phyloP scores from a whole-genome alignment of 2,329 filamentous ascomycete genomes.

The Ceratocystis destructans region DNA sequence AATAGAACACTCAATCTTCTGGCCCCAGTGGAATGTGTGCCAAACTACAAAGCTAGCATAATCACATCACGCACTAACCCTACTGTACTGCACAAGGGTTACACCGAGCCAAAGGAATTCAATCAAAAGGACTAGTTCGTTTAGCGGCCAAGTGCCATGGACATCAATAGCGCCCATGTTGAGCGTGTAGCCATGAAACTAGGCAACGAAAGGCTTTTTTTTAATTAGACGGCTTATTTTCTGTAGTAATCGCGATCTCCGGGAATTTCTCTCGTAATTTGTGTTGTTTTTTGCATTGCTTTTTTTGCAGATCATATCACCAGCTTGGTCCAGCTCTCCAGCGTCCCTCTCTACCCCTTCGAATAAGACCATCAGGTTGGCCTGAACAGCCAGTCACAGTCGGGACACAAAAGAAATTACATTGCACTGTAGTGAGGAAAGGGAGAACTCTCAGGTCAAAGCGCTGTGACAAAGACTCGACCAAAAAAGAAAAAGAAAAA shows the following conservation, averaged over 20 bases:
- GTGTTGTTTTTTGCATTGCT: not conserved
- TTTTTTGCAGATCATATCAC: not conserved
- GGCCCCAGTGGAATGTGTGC: not conserved
- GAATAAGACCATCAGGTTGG: not conserved
- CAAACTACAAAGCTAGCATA: not conserved
- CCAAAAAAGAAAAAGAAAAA: not conserved
- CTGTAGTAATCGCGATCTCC: not conserved
- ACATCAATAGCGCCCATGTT: not conserved
- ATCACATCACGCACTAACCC: not conserved
- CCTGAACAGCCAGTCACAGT: not conserved
- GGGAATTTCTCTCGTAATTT: not conserved
- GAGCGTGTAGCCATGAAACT: not conserved
- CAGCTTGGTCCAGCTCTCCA: not conserved
- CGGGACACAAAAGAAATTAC: conserved; percentile 1
- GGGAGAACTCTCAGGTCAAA: not conserved
- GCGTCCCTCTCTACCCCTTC: not conserved
- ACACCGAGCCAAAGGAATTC: not conserved
- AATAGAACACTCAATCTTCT: not conserved
- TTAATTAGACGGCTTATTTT: not conserved
- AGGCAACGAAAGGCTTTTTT: not conserved
- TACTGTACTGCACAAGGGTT: not conserved
- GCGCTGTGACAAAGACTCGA: not conserved
- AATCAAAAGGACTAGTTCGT: not conserved
- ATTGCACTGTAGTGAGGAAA: conserved; percentile 1
- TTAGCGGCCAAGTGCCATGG: not conserved